phyloP scores from a whole-genome alignment of 352 stramenopile species.

The Elongisporangium prolatum region DNA sequence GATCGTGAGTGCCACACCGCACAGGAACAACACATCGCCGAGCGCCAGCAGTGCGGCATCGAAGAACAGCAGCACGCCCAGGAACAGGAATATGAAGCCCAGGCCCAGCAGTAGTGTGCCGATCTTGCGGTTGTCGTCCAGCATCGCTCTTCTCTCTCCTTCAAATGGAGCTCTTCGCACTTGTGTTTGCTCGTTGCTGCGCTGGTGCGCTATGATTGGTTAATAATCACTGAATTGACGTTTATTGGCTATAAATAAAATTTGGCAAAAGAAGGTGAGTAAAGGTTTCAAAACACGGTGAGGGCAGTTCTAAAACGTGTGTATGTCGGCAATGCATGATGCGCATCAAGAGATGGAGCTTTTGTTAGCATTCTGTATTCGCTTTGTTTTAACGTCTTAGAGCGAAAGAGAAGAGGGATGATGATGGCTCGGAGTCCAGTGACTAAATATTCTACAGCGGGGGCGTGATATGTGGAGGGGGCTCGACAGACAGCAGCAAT shows the following conservation, averaged over 20 bases:
- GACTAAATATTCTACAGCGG: slow-evolving; percentile 4
- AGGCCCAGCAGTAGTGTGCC: slow-evolving; percentile 91
- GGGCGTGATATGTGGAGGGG: neutral
- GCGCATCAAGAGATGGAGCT: neutral
- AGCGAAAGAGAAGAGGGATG: neutral
- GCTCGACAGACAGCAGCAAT: neutral
- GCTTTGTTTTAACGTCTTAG: neutral
- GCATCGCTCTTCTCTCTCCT: slow-evolving; percentile 24
- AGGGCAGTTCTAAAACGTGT: neutral
- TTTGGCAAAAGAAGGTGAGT: neutral
- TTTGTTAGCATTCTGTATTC: neutral
- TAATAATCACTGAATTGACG: neutral
- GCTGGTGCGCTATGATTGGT: neutral
- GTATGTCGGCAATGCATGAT: neutral
- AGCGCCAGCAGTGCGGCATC: slow-evolving; percentile 92
- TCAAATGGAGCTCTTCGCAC: slow-evolving; percentile 1
- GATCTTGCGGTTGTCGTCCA: slow-evolving; percentile 96
- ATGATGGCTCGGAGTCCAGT: neutral
- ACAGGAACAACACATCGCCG: slow-evolving; percentile 93
- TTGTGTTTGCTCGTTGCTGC: neutral
- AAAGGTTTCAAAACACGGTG: neutral
- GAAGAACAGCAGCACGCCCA: slow-evolving; percentile 94
- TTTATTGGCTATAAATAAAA: neutral
- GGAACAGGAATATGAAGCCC: slow-evolving; percentile 90
- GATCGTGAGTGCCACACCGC: slow-evolving; percentile 93